Evolutionary conservation across 768 basidiomycete genomes (phyloP), one percentile per base, ranked within the genome.

Genomic region (Pisolithus tinctorius): DNA sequence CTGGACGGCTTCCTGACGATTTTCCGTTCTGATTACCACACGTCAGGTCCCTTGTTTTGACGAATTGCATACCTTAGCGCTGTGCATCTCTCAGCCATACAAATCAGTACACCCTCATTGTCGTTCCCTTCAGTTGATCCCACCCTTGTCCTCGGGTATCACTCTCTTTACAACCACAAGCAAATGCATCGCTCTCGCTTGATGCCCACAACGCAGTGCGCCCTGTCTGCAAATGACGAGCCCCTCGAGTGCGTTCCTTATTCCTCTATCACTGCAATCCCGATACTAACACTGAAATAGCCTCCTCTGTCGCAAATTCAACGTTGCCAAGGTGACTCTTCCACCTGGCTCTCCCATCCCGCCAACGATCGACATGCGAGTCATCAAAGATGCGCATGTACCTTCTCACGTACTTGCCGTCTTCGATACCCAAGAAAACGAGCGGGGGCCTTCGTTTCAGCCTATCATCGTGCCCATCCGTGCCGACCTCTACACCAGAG

Each of bases 351-450:
- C 58, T 51, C 46, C 58, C 11, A 58, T 78, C 3, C 79, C 76
- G 4, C 52, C 69, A 10, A 72, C 73, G 1, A 68, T 82, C 51
- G 73, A 78, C 54, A 73, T 83, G 66, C 70, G 69, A 23, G 68
- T 80, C 48, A 55, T 72, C 10, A 74, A 69, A 50, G 70, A 75
- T 45, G 71, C 72, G 6, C 71, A 70, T 48, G 64, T 73, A 55
- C 82, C 83, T 37, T 83, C 81, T 3, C 83, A 84, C 58, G 69
- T 78, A 50, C 73, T 84, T 43, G 77, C 78, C 20, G 69, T 78
- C 55, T 66, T 69, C 51, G 66, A 68, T 42, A 62, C 66, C 37
- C 61, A 65, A 37, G 61, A 56, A 9, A 54, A 51, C 47, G 62
- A 63, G 39, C 63, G 63, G 60, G 61, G 66, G 29, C 54, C 60